Conservation (phyloP, 768 basidiomycete genomes). For the Kwoniella europaea region DNA sequence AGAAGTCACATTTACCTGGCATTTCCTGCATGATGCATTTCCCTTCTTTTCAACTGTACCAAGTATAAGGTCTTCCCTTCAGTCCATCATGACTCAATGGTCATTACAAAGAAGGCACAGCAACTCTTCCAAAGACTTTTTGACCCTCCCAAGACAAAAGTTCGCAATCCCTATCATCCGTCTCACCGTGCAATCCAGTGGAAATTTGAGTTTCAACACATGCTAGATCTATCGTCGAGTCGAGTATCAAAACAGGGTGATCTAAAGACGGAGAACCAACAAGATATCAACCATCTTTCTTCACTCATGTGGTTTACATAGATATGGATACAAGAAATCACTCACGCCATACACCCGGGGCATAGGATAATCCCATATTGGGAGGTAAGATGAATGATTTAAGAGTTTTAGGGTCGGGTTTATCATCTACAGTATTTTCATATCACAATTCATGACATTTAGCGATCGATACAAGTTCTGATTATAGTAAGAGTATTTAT, state of each 20-base stretch:
- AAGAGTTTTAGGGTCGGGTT: conserved; percentile 74
- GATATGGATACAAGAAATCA: conserved; percentile 37
- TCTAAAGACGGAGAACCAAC: conserved; percentile 62
- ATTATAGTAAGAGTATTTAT: neutral
- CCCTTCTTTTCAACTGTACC: too few species aligned
- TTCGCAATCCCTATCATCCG: conserved; percentile 75
- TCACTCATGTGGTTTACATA: neutral
- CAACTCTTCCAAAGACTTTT: conserved; percentile 50
- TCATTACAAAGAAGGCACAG: conserved; percentile 43
- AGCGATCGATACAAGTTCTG: neutral
- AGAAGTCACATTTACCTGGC: too few species aligned
- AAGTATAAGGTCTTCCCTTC: too few species aligned
- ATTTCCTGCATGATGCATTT: too few species aligned
- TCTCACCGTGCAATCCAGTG: conserved; percentile 64
- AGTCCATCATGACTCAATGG: too few species aligned
- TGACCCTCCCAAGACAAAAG: conserved; percentile 66
- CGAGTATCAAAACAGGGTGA: conserved; percentile 77
- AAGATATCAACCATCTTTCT: neutral
- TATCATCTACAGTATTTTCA: conserved; percentile 63
- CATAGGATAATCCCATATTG: conserved; percentile 83
- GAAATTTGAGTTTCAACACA: conserved; percentile 96
- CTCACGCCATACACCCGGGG: conserved; percentile 88
- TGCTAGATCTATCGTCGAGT: conserved; percentile 60
- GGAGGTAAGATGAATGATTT: conserved; percentile 80
- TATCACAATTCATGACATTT: neutral